Evolutionary conservation across 2,329 filamentous ascomycete genomes (phyloP).

Genomic region (Aspergillus phoenicis): DNA sequence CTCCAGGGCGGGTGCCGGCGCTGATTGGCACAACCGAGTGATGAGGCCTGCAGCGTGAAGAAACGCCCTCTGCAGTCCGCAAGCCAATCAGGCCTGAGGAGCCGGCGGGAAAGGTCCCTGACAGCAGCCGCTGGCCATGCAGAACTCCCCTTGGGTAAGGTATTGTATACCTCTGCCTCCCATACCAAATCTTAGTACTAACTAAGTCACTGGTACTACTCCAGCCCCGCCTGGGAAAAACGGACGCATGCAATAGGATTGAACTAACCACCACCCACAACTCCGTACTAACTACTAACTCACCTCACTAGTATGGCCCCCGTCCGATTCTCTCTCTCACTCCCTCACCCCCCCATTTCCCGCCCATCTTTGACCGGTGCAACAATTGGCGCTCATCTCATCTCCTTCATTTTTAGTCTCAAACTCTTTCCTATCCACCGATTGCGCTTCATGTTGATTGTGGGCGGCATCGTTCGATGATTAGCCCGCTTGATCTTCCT

Average conservation of each 20-base stretch:
- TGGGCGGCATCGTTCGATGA: not conserved
- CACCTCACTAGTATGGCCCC: not conserved
- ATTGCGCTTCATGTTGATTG: slow-evolving; percentile 3
- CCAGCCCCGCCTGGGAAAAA: not conserved
- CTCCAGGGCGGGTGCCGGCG: not conserved
- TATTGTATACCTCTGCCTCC: too few relatives aligned
- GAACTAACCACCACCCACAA: not conserved
- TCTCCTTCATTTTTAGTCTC: not conserved
- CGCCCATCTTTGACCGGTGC: slow-evolving; percentile 7
- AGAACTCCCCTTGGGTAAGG: not conserved
- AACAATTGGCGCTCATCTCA: slow-evolving; percentile 14
- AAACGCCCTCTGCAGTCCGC: slow-evolving; percentile 22
- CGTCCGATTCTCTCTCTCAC: not conserved
- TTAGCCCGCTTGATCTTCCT: not conserved
- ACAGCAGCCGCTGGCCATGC: slow-evolving; percentile 11
- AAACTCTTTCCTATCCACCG: slow-evolving; percentile 4
- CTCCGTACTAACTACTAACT: too few relatives aligned
- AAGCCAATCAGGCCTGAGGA: slow-evolving; percentile 18
- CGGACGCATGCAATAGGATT: not conserved
- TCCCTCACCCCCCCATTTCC: not conserved
- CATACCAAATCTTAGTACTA: too few relatives aligned
- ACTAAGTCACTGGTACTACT: not conserved
- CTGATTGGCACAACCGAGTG: slow-evolving; percentile 25
- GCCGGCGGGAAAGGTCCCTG: slow-evolving; percentile 11
- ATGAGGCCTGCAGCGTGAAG: slow-evolving; percentile 31